These are phyloP conservation scores for Talaromyces wortmannii DNA, from an alignment of 495 filamentous ascomycete genomes.

Conservation along the genomic window DNA sequence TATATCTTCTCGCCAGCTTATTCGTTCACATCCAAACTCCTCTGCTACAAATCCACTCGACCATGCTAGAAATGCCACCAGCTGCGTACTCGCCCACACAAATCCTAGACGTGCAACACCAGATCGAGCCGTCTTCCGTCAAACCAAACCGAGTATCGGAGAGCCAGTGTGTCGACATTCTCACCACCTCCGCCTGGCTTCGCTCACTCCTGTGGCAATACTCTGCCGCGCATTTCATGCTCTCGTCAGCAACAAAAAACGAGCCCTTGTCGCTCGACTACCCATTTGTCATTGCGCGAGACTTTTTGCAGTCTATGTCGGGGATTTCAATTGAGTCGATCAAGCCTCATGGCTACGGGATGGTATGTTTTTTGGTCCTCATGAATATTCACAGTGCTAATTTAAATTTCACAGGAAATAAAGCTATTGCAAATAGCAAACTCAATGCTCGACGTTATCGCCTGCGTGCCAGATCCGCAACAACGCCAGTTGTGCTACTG, in stretches of 20 bases:
- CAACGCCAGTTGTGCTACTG: conserved; percentile 3
- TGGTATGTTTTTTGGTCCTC: conserved; percentile 7
- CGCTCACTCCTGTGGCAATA: conserved; percentile 13
- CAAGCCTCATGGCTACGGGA: conserved; percentile 11
- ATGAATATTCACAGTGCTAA: neutral
- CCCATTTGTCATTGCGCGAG: conserved; percentile 9
- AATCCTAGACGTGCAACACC: neutral
- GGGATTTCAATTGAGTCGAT: conserved; percentile 7
- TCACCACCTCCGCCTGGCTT: conserved; percentile 12
- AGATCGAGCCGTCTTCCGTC: neutral
- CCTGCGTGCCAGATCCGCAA: conserved; percentile 8
- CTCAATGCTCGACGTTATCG: conserved; percentile 8
- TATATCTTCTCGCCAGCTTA: conserved; percentile 8
- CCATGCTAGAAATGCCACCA: neutral
- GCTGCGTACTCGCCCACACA: neutral
- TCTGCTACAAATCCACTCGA: neutral
- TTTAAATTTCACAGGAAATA: conserved; percentile 2
- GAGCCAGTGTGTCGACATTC: conserved; percentile 9
- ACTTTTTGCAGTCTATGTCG: conserved; percentile 9
- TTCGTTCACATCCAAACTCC: conserved; percentile 6
- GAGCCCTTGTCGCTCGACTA: conserved; percentile 11
- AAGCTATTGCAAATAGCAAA: conserved; percentile 12
- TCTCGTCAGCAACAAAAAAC: conserved; percentile 8
- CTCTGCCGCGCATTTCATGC: conserved; percentile 13
- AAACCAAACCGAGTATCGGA: conserved; percentile 1